phyloP scores from a whole-genome alignment of 805 yeast species.

The Barnettozyma sucrosica region DNA sequence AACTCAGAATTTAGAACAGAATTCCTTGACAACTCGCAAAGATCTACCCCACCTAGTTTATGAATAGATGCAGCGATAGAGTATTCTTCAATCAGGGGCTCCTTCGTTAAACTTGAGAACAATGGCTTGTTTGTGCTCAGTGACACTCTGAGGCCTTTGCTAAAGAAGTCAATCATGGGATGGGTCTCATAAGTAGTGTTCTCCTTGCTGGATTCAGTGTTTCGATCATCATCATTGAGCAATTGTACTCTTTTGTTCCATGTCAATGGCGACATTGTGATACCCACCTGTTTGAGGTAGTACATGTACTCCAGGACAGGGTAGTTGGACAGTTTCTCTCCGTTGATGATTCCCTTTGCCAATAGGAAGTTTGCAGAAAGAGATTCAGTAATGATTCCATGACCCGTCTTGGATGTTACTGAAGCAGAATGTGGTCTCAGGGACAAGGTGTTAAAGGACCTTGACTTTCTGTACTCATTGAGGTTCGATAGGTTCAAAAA shows the following conservation, averaged over 20 bases:
- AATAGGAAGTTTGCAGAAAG: constrained; percentile 22
- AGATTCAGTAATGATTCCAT: constrained; percentile 24
- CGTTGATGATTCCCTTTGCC: constrained; percentile 22
- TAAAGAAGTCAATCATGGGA: constrained; percentile 23
- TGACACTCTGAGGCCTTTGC: constrained; percentile 22
- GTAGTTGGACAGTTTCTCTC: constrained; percentile 21
- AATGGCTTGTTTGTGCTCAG: constrained; percentile 24
- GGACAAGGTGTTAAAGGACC: constrained; percentile 14
- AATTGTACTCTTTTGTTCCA: constrained; percentile 26
- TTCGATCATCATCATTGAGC: constrained; percentile 21
- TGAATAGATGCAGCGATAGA: constrained; percentile 24
- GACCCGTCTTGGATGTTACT: constrained; percentile 18
- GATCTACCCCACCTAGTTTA: constrained; percentile 22
- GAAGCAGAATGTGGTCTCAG: constrained; percentile 24
- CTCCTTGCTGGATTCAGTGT: constrained; percentile 1
- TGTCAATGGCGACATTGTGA: constrained; percentile 25
- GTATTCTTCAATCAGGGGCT: constrained; percentile 27
- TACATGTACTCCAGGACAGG: constrained; percentile 23
- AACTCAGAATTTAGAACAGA: constrained; percentile 25
- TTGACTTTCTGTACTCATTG: constrained; percentile 18
- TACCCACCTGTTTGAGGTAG: constrained; percentile 26
- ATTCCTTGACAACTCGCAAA: constrained; percentile 25
- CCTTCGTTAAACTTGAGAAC: constrained; percentile 24
- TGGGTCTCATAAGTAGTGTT: constrained; percentile 18
- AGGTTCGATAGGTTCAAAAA: constrained; percentile 22